Evolutionary conservation across 345 rosid genomes (phyloP), one percentile per base, ranked within the genome.

Genomic region (Salix purpurea): DNA sequence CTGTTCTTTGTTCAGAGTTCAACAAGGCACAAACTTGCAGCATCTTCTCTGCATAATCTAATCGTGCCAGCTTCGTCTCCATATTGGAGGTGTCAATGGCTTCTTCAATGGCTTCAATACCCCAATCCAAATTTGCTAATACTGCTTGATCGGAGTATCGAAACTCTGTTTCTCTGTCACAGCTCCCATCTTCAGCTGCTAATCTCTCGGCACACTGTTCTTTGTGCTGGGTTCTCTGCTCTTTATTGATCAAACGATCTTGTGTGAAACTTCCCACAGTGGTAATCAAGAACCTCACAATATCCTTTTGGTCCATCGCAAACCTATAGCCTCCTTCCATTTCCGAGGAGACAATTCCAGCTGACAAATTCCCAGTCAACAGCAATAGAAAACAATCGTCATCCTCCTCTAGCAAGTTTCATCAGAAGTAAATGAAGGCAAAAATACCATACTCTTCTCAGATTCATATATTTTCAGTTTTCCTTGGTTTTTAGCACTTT

Each of bases 61-160:
- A 67, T 39, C 92, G 76, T 4, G 90, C 90, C 69, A 85, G 76
- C 78, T 88, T 91, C 12, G 94, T 88, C 77, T 86, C 94, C 66
- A 77, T 79, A 68, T 88, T 89, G 21, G 88, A 83, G 9, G 92
- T 91, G 79, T 71, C 19, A 58, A 91, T 88, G 69, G 92, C 90
- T 84, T 91, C 92, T 81, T 91, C 94, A 32, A 89, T 88, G 16
- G 88, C 90, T 70, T 91, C 94, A 34, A 89, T 91, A 24, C 92
- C 94, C 92, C 92, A 91, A 32, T 89, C 90, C 40, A 89, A 65
- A 73, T 88, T 89, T 16, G 92, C 92, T 18, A 89, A 69, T 9
- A 89, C 94, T 0, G 92, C 92, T 80, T 89, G 92, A 83, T 91
- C 90, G 2, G 94, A 86, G 77, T 88, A 91, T 24, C 87, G 77